Evolutionary conservation across 1,284 basidiomycete species (phyloP).

Genomic region (Microbotryum saponariae): DNA sequence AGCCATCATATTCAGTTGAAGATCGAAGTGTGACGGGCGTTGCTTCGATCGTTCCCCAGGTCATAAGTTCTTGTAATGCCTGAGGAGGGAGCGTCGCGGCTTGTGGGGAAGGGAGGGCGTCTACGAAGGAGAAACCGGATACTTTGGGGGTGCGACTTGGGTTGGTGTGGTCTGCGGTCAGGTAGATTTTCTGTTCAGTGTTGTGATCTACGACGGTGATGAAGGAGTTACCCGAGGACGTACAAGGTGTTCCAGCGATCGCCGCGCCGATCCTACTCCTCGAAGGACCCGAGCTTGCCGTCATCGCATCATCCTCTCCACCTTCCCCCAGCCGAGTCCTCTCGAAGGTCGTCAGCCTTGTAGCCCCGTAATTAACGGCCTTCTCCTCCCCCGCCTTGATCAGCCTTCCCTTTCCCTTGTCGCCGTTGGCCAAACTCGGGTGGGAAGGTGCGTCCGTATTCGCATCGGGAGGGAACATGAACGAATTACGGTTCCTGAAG

Average conservation of each 20-base stretch:
- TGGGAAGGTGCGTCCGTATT: slow-evolving; percentile 45
- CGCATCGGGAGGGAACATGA: slow-evolving; percentile 88
- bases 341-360: slow-evolving; percentile 56
- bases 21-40: slow-evolving; percentile 74
- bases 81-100: slow-evolving; percentile 65
- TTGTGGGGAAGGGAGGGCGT: slow-evolving; percentile 76
- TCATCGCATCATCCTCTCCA: slow-evolving; percentile 36
- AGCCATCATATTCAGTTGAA: slow-evolving; percentile 31
- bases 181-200: too few species aligned
- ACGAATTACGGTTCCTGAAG: slow-evolving; percentile 84
- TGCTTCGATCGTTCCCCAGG: slow-evolving; percentile 78
- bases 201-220: neutral
- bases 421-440: neutral
- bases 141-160: slow-evolving; percentile 45
- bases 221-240: slow-evolving; percentile 42
- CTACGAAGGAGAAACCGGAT: slow-evolving; percentile 62
- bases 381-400: slow-evolving; percentile 51
- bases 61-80: slow-evolving; percentile 80
- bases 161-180: slow-evolving; percentile 21
- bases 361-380: slow-evolving; percentile 66
- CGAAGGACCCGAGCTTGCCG: slow-evolving; percentile 52
- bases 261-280: slow-evolving; percentile 79
- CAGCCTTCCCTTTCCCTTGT: slow-evolving; percentile 43
- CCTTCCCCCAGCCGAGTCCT: slow-evolving; percentile 48
- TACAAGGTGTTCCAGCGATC: slow-evolving; percentile 59